Evolutionary conservation across 345 rosid species (phyloP).

Genomic region (Sisymbrium altissimum): DNA sequence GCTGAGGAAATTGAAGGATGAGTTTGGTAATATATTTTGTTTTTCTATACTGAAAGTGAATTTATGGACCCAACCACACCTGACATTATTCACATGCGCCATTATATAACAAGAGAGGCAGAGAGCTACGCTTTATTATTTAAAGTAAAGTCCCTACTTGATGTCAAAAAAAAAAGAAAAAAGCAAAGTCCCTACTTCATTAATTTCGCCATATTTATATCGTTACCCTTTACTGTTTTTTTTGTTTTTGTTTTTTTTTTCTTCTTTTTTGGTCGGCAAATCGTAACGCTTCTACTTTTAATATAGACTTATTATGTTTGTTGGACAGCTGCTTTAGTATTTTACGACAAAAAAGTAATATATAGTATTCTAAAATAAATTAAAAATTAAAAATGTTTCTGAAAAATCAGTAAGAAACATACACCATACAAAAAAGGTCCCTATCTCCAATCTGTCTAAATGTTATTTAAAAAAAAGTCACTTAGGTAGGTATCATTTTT

Average conservation of each 20-base stretch:
- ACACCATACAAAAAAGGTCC: conserved; percentile 4
- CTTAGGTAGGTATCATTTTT: background rate
- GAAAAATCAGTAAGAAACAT: background rate
- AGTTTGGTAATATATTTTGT: background rate
- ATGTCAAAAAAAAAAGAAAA: too few relatives aligned
- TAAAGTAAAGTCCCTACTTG: conserved; percentile 3
- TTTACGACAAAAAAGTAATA: background rate
- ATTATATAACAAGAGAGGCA: conserved; percentile 15
- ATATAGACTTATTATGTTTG: too few relatives aligned
- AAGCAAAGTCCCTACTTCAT: background rate
- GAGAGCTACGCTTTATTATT: background rate
- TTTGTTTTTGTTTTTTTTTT: too few relatives aligned
- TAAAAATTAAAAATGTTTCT: too few relatives aligned
- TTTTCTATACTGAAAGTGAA: background rate
- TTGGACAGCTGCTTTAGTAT: background rate
- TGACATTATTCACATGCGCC: conserved; percentile 37
- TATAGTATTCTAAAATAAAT: background rate
- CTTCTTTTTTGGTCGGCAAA: conserved; percentile 22
- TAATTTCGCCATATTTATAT: conserved; percentile 14
- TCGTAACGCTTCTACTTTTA: background rate
- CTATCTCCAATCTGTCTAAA: background rate
- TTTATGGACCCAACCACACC: conserved; percentile 5
- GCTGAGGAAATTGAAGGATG: background rate
- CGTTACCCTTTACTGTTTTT: background rate
- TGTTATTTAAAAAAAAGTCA: background rate